Base-by-base conservation (phyloP, 73 alveolate species). In the Paramecium biaurelia region DNA sequence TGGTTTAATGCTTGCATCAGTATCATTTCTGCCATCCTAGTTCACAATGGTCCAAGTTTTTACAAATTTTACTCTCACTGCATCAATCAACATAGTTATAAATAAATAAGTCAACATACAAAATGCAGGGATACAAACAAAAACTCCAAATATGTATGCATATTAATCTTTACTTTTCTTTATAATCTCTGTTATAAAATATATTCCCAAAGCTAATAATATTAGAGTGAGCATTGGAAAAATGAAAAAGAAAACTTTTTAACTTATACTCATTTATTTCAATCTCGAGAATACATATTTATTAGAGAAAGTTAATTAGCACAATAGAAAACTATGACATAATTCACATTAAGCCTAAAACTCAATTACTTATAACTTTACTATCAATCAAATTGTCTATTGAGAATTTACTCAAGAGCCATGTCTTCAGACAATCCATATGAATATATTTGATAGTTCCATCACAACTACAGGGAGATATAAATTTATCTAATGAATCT, bases 381-480 rank as follows among this genome's bases (percentile, higher is more conserved):
- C 86, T 35, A 35, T 72, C 56, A 28, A 20, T 72, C 45, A 72
- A 12, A 32, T 79, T 23, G 15, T 79, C 90, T 4, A 79, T 26
- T 5, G 76, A 41, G 23, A 30, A 47, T 34, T 89, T 43, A 34
- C 76, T 21, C 74, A 89, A 42, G 43, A 94, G 94, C 97, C 97
- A 94, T 14, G 70, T 86, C 38, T 93, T 45, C 5, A 94, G 28
- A 59, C 97, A 94, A n/a, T 85, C 92, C 15, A 88, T 59, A 89
- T 94, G 97, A n/a, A 94, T 85, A 82, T 49, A 89, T 84, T 88
- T 93, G 85, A 94, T 84, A 20, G 96, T 53, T 30, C 97, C 97
- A 18, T 93, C 85, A 57, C 97, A 94, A 23, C 43, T 86, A 47
- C 97, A 94, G 10, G 97, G 97, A 70, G 63, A 88, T 0, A 94